These are phyloP conservation scores for Lepidium didymum DNA, from an alignment of 345 rosid genomes.

Conservation along the genomic window DNA sequence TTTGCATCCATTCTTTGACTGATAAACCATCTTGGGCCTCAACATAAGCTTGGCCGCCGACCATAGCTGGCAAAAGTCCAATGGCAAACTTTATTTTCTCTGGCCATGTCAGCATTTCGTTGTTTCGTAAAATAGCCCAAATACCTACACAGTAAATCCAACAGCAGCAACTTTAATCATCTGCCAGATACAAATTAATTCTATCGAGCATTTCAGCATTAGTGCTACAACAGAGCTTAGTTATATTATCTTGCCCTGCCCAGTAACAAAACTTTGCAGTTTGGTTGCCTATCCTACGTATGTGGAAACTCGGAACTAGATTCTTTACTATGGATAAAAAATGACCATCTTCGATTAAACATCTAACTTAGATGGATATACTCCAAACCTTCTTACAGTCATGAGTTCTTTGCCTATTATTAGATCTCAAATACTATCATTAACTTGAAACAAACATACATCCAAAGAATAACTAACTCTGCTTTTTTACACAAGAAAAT, in stretches of 20 bases:
- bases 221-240: neutral
- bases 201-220: neutral
- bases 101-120: conserved; percentile 96
- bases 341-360: neutral
- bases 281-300: neutral
- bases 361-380: neutral
- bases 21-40: conserved; percentile 88
- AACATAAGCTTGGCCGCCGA: conserved; percentile 90
- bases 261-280: neutral
- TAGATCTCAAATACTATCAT: neutral
- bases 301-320: neutral
- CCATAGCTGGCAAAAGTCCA: conserved; percentile 90
- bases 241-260: neutral
- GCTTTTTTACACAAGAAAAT: neutral
- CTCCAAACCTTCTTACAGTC: neutral
- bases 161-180: neutral
- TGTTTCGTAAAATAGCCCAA: conserved; percentile 83
- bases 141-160: conserved; percentile 48
- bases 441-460: neutral
- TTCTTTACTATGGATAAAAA: neutral
- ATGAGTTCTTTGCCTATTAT: neutral
- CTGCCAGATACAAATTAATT: neutral
- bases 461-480: neutral
- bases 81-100: conserved; percentile 94
- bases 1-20: conserved; percentile 85